phyloP scores from a whole-genome alignment of 208 protist species.

The Crithidia fasciculata region DNA sequence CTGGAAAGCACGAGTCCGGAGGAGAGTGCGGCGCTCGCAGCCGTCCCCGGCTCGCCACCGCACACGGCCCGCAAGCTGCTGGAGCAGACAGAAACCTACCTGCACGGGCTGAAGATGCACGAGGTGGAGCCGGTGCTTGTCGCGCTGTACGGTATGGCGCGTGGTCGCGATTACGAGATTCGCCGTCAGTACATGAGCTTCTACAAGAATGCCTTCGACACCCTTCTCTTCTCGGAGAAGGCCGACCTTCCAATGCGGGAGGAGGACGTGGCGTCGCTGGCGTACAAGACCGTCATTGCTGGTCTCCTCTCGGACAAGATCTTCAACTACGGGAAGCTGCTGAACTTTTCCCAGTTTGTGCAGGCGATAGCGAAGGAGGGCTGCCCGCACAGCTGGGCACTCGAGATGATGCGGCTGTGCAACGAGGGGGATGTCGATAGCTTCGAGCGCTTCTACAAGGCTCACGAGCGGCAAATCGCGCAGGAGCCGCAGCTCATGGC shows the following conservation, averaged over 20 bases:
- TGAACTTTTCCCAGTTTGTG: conserved; percentile 72
- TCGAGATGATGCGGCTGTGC: conserved; percentile 78
- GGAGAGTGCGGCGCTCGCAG: conserved; percentile 33
- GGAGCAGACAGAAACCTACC: conserved; percentile 70
- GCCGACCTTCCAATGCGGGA: conserved; percentile 76
- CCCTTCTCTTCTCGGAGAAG: conserved; percentile 74
- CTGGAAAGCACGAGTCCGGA: conserved; percentile 53
- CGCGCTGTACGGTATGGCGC: conserved; percentile 69
- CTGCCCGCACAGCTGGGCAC: conserved; percentile 57
- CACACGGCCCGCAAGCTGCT: conserved; percentile 79
- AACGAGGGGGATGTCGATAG: conserved; percentile 80
- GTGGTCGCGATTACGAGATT: conserved; percentile 89
- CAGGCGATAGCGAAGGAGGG: conserved; percentile 35
- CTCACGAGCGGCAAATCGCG: conserved; percentile 47
- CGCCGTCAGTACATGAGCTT: conserved; percentile 78
- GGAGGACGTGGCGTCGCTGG: conserved; percentile 62
- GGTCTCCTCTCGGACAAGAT: conserved; percentile 84
- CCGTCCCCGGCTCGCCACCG: conserved; percentile 49
- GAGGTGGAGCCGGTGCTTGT: conserved; percentile 87
- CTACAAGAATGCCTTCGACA: conserved; percentile 88
- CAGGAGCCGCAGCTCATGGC: conserved; percentile 38
- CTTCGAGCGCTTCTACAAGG: conserved; percentile 68
- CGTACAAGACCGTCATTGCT: conserved; percentile 75
- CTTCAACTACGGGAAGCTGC: conserved; percentile 89
- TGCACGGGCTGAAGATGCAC: conserved; percentile 79